phyloP scores from a whole-genome alignment of 2,329 filamentous ascomycete genomes.

The Westerdykella aurantiaca region DNA sequence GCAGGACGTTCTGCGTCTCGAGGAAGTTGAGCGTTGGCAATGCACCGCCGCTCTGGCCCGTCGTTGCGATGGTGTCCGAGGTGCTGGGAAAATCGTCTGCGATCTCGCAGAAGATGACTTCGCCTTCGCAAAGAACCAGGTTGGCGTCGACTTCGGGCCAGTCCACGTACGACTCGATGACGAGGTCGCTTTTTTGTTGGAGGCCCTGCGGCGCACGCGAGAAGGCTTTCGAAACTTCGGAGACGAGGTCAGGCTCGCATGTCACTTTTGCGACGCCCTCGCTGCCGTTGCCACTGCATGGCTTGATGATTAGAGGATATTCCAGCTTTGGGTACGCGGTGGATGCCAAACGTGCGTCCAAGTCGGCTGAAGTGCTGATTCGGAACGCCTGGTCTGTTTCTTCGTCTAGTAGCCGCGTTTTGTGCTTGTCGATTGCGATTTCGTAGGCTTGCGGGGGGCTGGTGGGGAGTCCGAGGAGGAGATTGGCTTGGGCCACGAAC shows the following conservation, averaged over 20 bases:
- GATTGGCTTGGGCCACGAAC: no score
- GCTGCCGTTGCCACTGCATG: slow-evolving; percentile 27
- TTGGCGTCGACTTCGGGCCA: slow-evolving; percentile 11
- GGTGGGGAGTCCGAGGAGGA: no score
- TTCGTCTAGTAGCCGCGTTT: no score
- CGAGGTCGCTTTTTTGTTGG: slow-evolving; percentile 12
- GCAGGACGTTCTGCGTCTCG: slow-evolving; percentile 1
- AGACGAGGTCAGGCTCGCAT: slow-evolving; percentile 18
- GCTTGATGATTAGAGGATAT: slow-evolving; percentile 32
- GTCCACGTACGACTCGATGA: slow-evolving; percentile 15
- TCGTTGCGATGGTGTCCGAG: neutral
- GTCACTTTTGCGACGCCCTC: slow-evolving; percentile 30
- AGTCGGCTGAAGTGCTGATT: no score
- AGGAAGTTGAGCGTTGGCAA: slow-evolving; percentile 1
- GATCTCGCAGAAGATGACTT: slow-evolving; percentile 8
- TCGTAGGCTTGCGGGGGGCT: no score
- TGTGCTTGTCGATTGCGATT: no score
- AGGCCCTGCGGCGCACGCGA: slow-evolving; percentile 5
- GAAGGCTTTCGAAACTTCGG: slow-evolving; percentile 5
- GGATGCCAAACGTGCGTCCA: no score
- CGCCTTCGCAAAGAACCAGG: slow-evolving; percentile 5
- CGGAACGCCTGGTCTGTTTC: neutral
- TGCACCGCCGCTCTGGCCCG: neutral
- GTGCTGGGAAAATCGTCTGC: slow-evolving; percentile 6
- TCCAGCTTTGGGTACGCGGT: no score